These are phyloP conservation scores for Exobasidium rhododendri DNA, from an alignment of 1,284 basidiomycete genomes.

Conservation along the genomic window DNA sequence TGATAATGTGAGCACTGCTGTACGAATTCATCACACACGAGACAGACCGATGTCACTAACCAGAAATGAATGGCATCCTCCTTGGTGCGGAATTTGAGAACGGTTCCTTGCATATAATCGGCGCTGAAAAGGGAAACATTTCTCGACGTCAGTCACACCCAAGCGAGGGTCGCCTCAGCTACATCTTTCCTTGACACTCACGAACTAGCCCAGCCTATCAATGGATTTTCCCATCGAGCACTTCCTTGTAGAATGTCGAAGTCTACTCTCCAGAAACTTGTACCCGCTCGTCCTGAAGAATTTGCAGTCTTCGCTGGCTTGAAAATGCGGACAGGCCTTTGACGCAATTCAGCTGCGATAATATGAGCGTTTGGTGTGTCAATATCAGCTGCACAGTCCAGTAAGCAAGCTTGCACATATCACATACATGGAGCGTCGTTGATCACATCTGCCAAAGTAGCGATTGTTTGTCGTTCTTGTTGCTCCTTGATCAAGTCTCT, in stretches of 20 bases:
- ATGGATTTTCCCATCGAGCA: constrained; percentile 95
- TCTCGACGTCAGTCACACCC: neutral
- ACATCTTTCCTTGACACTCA: too few species aligned
- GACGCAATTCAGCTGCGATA: constrained; percentile 70
- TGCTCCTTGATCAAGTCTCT: constrained; percentile 26
- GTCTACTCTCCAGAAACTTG: constrained; percentile 87
- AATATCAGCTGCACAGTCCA: neutral
- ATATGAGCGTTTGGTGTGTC: neutral
- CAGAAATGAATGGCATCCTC: constrained; percentile 89
- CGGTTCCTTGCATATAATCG: constrained; percentile 94
- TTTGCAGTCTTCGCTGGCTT: constrained; percentile 91
- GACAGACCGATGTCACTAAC: neutral
- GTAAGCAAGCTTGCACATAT: neutral
- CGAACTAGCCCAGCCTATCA: constrained; percentile 84
- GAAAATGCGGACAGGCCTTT: constrained; percentile 86
- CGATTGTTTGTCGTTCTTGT: constrained; percentile 26
- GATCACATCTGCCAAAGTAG: constrained; percentile 34
- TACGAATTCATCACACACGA: constrained; percentile 61
- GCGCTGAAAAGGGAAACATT: constrained; percentile 62
- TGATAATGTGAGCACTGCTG: neutral
- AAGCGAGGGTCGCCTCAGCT: too few species aligned
- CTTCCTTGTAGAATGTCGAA: constrained; percentile 85
- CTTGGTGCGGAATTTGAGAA: constrained; percentile 79
- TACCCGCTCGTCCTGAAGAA: constrained; percentile 83
- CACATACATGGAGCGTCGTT: constrained; percentile 43